phyloP scores from a whole-genome alignment of 2,329 filamentous ascomycete species.

The Penicillium digitatum region DNA sequence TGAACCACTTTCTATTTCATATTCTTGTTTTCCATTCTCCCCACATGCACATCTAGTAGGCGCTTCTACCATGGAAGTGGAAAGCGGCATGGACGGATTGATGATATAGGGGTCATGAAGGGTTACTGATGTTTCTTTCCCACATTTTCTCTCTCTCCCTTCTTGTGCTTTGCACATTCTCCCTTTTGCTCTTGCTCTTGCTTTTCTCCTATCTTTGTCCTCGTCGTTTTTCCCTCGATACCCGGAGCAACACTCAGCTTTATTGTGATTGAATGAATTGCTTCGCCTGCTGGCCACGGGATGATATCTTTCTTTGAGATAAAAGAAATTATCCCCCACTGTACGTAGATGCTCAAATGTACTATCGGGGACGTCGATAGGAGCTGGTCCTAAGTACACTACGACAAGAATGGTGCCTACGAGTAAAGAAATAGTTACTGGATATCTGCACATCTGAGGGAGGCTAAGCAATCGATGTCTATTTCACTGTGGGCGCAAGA shows the following conservation, averaged over 20 bases:
- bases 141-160: not conserved
- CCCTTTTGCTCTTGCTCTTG: not conserved
- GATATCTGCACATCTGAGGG: not conserved
- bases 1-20: not conserved
- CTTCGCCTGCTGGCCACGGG: not conserved
- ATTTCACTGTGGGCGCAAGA: not conserved
- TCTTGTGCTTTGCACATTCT: constrained; percentile 1
- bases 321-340: not conserved
- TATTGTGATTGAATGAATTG: not conserved
- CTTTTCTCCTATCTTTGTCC: not conserved
- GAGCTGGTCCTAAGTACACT: not conserved
- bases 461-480: not conserved
- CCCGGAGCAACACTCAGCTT: constrained; percentile 4
- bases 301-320: not conserved
- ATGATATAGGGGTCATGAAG: not conserved
- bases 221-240: constrained; percentile 6
- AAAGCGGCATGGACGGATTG: not conserved
- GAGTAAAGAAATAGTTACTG: not conserved
- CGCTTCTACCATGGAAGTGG: not conserved
- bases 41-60: not conserved
- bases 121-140: not conserved
- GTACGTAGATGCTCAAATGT: not conserved
- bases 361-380: not conserved
- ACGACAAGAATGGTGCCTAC: not conserved
- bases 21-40: not conserved